Evolutionary conservation across 768 basidiomycete species (phyloP).

Genomic region (Flagelloscypha sp.): DNA sequence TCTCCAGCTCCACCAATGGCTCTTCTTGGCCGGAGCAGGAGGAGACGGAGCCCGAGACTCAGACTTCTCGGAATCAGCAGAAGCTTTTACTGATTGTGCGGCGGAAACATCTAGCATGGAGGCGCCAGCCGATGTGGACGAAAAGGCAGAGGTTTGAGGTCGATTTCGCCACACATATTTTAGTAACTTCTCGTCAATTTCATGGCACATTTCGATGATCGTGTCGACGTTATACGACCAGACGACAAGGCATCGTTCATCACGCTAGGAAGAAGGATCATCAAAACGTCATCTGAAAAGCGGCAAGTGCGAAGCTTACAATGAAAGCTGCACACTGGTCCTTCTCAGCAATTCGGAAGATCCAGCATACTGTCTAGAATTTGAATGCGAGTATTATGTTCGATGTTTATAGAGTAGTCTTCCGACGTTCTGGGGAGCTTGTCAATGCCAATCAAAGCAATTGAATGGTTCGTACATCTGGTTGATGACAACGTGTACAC

Average conservation of each 20-base stretch:
- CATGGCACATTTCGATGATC: constrained; percentile 62
- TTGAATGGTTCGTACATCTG: constrained; percentile 39
- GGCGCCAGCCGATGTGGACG: no score
- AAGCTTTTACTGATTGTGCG: no score
- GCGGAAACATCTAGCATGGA: no score
- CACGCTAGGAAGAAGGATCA: constrained; percentile 29
- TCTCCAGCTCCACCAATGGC: constrained; percentile 39
- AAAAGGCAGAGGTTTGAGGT: constrained; percentile 10
- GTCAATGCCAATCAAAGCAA: not conserved
- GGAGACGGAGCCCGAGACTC: constrained; percentile 5
- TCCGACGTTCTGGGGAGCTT: constrained; percentile 34
- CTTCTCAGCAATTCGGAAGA: constrained; percentile 73
- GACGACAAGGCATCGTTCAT: constrained; percentile 71
- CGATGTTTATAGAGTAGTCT: constrained; percentile 56
- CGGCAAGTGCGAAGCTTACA: constrained; percentile 27
- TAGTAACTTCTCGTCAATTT: constrained; percentile 74
- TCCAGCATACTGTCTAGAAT: constrained; percentile 61
- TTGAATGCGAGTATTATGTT: constrained; percentile 78
- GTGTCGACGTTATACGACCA: constrained; percentile 69
- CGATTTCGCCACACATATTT: constrained; percentile 69
- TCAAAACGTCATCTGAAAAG: not conserved
- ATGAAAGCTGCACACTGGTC: constrained; percentile 86
- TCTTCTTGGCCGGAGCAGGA: constrained; percentile 7
- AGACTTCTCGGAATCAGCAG: constrained; percentile 6
- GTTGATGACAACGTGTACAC: constrained; percentile 68